A percentile compares a stretch with the other conserved stretches of the same genome.
These are phyloP conservation scores for Cyclotella kingstonii DNA, from an alignment of 108 stramenopile genomes.

Conservation along the genomic window DNA sequence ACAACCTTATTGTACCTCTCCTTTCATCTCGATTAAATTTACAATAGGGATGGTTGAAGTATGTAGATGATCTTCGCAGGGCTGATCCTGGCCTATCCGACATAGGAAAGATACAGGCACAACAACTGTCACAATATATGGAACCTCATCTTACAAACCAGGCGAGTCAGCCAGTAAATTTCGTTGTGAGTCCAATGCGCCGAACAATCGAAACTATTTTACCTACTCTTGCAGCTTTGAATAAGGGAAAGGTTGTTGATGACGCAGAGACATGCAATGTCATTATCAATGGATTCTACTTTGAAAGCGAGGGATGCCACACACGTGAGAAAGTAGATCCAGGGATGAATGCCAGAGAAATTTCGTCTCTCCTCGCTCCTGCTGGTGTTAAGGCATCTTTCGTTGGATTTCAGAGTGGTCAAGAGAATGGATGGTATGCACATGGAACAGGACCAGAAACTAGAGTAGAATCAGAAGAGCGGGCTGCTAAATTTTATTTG, in stretches of 20 bases:
- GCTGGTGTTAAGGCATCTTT: slow-evolving; percentile 23
- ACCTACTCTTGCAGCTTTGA: slow-evolving; percentile 52
- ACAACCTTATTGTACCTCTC: not conserved
- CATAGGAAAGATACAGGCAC: slow-evolving; percentile 53
- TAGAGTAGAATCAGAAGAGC: slow-evolving; percentile 53
- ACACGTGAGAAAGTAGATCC: slow-evolving; percentile 50
- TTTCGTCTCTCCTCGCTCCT: slow-evolving; percentile 29
- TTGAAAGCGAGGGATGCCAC: slow-evolving; percentile 76
- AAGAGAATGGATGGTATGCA: slow-evolving; percentile 63
- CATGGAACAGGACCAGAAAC: slow-evolving; percentile 65
- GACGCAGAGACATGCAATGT: slow-evolving; percentile 13
- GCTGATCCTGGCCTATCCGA: slow-evolving; percentile 63
- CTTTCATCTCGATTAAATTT: not conserved
- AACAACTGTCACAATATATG: slow-evolving; percentile 52
- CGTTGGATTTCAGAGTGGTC: slow-evolving; percentile 54
- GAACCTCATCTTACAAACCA: slow-evolving; percentile 56
- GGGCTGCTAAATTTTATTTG: slow-evolving; percentile 67
- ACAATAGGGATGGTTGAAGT: slow-evolving; percentile 51
- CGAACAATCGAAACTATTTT: slow-evolving; percentile 68
- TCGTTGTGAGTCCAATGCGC: slow-evolving; percentile 72
- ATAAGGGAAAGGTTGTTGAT: not conserved
- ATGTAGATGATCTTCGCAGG: slow-evolving; percentile 54
- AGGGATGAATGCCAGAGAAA: slow-evolving; percentile 67
- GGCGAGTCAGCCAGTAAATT: slow-evolving; percentile 56
- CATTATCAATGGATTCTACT: slow-evolving; percentile 65